Percentiles rank a stretch among this genome's conserved stretches.
These are phyloP conservation scores for Cymbopogon citratus DNA, from an alignment of 176 grass and related monocot species.

Conservation along the genomic window DNA sequence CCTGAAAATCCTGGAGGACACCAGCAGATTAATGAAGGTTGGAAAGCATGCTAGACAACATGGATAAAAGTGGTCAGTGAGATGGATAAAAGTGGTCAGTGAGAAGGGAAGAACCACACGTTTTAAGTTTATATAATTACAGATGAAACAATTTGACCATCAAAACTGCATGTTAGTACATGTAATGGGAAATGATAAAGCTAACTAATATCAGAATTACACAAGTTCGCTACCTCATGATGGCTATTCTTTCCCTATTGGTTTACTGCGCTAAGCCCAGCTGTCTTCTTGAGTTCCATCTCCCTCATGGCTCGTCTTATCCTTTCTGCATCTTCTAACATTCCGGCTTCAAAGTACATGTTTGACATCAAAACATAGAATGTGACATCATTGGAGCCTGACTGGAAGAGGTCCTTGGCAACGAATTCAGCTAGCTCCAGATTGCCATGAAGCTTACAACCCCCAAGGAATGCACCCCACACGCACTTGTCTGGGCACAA, in stretches of 20 bases:
- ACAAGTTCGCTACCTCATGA: conserved; percentile 17
- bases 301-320: conserved; percentile 38
- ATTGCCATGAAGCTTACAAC: conserved; percentile 52
- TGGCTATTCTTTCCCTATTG: conserved; percentile 10
- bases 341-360: conserved; percentile 50
- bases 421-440: conserved; percentile 56
- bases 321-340: conserved; percentile 50
- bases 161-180: neutral
- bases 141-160: neutral
- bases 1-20: too few species aligned
- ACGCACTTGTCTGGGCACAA: conserved; percentile 52
- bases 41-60: neutral
- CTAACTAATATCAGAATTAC: neutral
- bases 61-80: neutral
- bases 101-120: neutral
- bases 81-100: neutral
- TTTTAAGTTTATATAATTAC: neutral
- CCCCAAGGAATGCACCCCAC: conserved; percentile 62
- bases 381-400: conserved; percentile 31
- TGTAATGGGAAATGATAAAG: neutral
- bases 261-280: conserved; percentile 40
- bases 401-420: conserved; percentile 33
- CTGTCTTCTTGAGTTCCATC: conserved; percentile 51
- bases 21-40: neutral
- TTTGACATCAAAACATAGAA: conserved; percentile 53